These are phyloP conservation scores for Phytophthora pinifolia DNA, from an alignment of 352 stramenopile genomes.

Conservation along the genomic window DNA sequence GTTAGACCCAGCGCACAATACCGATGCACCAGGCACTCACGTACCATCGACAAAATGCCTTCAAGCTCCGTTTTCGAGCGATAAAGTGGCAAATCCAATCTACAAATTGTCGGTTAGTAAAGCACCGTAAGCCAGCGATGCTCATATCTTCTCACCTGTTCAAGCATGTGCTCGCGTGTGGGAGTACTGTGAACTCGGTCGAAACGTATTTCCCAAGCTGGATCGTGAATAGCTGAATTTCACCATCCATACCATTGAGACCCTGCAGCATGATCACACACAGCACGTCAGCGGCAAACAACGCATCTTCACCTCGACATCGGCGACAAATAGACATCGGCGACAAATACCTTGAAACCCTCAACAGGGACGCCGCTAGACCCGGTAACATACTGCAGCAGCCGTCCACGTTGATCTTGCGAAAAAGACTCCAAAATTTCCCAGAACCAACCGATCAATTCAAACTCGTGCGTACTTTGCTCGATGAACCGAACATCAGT, in stretches of 20 bases:
- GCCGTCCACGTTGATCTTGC: constrained; percentile 56
- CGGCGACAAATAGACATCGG: background rate
- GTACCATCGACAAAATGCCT: constrained; percentile 92
- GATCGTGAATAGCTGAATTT: constrained; percentile 76
- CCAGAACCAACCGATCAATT: constrained; percentile 81
- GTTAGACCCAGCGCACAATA: constrained; percentile 2
- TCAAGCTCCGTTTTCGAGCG: constrained; percentile 89
- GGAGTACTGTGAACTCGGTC: constrained; percentile 54
- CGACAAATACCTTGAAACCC: constrained; percentile 58
- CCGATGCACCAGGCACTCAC: constrained; percentile 4
- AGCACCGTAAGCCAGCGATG: background rate
- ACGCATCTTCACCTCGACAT: too few species aligned
- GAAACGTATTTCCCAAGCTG: constrained; percentile 51
- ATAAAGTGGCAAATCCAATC: constrained; percentile 80
- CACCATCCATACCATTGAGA: constrained; percentile 74
- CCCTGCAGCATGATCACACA: constrained; percentile 29
- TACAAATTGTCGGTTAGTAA: constrained; percentile 24
- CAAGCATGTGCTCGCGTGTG: constrained; percentile 80
- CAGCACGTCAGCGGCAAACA: background rate
- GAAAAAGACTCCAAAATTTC: constrained; percentile 60
- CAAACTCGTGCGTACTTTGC: constrained; percentile 36
- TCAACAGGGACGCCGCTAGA: constrained; percentile 80
- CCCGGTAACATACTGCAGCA: constrained; percentile 86
- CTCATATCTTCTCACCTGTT: constrained; percentile 51
- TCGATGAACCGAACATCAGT: constrained; percentile 56